phyloP scores from a whole-genome alignment of 176 grass and related monocot genomes.

The Rhynchospora breviuscula region DNA sequence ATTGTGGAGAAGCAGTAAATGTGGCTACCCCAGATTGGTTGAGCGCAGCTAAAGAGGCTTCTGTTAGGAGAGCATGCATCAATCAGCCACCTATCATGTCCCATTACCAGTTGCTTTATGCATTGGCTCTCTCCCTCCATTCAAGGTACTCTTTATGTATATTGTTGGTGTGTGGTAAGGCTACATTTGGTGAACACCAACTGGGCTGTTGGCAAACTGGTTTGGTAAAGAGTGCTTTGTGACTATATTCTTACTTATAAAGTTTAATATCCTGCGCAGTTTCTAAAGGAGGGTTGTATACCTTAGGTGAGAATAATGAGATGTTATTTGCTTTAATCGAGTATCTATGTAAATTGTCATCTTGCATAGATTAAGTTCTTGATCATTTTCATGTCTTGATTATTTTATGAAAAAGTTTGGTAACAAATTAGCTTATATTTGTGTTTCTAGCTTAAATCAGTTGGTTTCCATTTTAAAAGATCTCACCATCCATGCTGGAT shows the following conservation, averaged over 20 bases:
- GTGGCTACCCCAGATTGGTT: conserved; percentile 94
- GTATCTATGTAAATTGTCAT: not conserved
- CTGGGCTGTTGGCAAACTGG: not conserved
- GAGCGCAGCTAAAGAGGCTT: conserved; percentile 86
- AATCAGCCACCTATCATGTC: conserved; percentile 80
- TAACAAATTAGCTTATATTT: not conserved
- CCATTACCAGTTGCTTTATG: conserved; percentile 87
- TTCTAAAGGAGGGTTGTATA: not conserved
- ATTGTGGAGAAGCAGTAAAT: conserved; percentile 91
- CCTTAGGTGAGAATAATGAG: not conserved
- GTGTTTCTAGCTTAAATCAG: not conserved
- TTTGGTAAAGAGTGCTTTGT: not conserved
- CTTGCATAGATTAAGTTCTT: not conserved
- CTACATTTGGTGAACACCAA: not conserved
- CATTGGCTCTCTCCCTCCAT: conserved; percentile 62
- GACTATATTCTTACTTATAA: not conserved
- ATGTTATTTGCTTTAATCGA: not conserved
- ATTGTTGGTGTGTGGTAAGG: not conserved
- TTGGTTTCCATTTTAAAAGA: not conserved
- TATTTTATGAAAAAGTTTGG: not conserved
- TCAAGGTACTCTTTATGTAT: conserved; percentile 48
- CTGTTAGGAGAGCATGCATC: conserved; percentile 87
- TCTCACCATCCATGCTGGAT: not conserved
- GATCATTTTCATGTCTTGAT: not conserved
- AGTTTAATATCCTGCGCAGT: not conserved